Evolutionary conservation across 257 asterid species (phyloP), one percentile per base, ranked within the genome.

Genomic region (Fraxinus quadrangulata): DNA sequence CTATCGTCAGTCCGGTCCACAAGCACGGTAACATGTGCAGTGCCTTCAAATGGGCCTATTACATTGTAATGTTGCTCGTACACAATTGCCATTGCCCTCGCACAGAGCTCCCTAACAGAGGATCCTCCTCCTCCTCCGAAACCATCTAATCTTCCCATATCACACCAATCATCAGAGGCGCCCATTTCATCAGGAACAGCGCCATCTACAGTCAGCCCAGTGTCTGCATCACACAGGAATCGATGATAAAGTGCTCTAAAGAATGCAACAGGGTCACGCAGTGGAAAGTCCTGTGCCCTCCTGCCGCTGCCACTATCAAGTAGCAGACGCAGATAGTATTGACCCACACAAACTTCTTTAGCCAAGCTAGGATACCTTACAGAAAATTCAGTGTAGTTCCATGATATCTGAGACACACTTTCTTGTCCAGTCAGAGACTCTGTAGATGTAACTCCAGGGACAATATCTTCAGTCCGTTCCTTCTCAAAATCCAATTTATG

Each of bases 111-210:
- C 89, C 99, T 89, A 72, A 96, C 99, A 17, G 94, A 96, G 78
- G 96, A 93, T 72, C 98, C 99, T 63, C 99, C 99, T 39, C 97
- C 98, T 68, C 99, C 99, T 73, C 99, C 99, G 82, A 96, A 96
- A 82, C 99, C 99, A 89, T 96, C 99, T 79, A 96, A 88, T 76
- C 98, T 90, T 77, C 94, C 98, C 95, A 93, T 88, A 89, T 96
- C 98, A 84, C 99, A 96, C 99, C 99, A 96, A 87, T 96, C 97
- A 85, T 92, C 98, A 73, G 98, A 89, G 66, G 97, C 89, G 14
- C 99, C 99, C 94, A 96, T 87, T 84, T 96, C 97, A 89, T 96
- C 99, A 71, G 98, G 98, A 79, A 96, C 84, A 65, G 97, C 92
- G 16, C 99, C 99, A 88, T 92, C 98, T 51, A 93, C 96, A 34